Evolutionary conservation across 2,329 filamentous ascomycete genomes (phyloP), one percentile per base, ranked within the genome.

Genomic region (Ceratocystis lukuohia): DNA sequence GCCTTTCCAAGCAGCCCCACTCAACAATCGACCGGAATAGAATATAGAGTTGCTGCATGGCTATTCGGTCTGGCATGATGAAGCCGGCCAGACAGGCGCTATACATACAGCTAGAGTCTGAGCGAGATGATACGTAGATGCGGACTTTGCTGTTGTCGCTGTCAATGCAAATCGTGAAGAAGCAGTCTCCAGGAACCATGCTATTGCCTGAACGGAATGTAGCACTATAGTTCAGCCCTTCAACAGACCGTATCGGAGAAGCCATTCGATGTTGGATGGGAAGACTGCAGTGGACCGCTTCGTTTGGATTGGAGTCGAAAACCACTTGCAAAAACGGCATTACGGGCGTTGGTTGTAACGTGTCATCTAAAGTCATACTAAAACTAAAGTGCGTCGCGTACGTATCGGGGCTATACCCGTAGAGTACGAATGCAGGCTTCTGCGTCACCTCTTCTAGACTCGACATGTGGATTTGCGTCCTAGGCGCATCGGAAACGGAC

Each of bases 261-360:
- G 22, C 25, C 61, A 63, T 20, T 10, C 41, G 61, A 22, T 33
- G 37, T 10, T 33, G 25, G 10, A 63, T 30, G 22, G 61, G 41
- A 28, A 63, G 7, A 17, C 25, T n/a, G 10, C 41, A 28, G 41
- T 46, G 25, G 6, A 48, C 46, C 22, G 61, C 41, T 10, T 59
- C 50, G 12, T 45, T 61, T 28, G 64, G 64, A 3, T 65, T 65
- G 56, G 64, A 65, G 20, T 65, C 41, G 17, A 65, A 65, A 6
- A 61, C 64, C 5, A 65, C 56, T 22, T 65, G 56, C 7, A 65
- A 25, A 25, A 65, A 65, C 7, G 64, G 53, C 56, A 65, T 46
- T 12, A 61, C 28, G 6, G 61, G 61, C 3, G 46, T 48, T 50
- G 41, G n/a, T 25, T 45, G 25, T 10, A 28, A n/a, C 12, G 30